Evolutionary conservation across 257 asterid genomes (phyloP).

Genomic region (Nicotiana undulata): DNA sequence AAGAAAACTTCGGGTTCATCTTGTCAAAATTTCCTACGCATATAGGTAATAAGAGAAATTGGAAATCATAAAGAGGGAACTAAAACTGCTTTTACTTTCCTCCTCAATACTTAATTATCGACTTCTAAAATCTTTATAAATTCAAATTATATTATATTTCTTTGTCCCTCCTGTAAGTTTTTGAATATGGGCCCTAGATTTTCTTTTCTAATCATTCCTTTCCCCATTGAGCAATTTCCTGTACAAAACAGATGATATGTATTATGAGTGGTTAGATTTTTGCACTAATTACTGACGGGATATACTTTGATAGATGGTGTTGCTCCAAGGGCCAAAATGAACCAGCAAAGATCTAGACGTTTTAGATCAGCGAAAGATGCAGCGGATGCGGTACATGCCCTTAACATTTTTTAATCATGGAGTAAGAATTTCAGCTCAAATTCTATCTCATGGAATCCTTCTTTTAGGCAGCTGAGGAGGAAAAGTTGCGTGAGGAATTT

Average conservation of each 20-base stretch:
- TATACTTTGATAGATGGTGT: constrained; percentile 47
- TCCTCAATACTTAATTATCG: not conserved
- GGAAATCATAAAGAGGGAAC: not conserved
- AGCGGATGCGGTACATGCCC: constrained; percentile 23
- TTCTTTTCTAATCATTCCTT: not conserved
- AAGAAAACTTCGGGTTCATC: not conserved
- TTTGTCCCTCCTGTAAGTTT: not conserved
- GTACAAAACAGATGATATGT: not conserved
- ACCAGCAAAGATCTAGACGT: constrained; percentile 46
- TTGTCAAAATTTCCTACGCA: not conserved
- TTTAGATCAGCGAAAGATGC: constrained; percentile 41
- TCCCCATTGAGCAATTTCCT: not conserved
- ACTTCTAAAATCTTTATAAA: not conserved
- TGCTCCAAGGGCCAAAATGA: constrained; percentile 73
- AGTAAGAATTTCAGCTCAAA: not conserved
- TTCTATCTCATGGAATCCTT: constrained; percentile 1
- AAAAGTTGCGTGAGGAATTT: constrained; percentile 27
- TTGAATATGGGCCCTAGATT: not conserved
- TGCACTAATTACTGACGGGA: not conserved
- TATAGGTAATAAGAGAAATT: not conserved
- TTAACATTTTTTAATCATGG: not conserved
- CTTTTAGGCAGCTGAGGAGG: constrained; percentile 41
- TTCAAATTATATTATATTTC: not conserved
- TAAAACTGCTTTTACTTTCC: not conserved
- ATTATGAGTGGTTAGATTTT: not conserved